Percentiles rank a stretch among this genome's conserved stretches.
Evolutionary conservation across 2,329 filamentous ascomycete genomes (phyloP).

Genomic region (Cadophora sp.): DNA sequence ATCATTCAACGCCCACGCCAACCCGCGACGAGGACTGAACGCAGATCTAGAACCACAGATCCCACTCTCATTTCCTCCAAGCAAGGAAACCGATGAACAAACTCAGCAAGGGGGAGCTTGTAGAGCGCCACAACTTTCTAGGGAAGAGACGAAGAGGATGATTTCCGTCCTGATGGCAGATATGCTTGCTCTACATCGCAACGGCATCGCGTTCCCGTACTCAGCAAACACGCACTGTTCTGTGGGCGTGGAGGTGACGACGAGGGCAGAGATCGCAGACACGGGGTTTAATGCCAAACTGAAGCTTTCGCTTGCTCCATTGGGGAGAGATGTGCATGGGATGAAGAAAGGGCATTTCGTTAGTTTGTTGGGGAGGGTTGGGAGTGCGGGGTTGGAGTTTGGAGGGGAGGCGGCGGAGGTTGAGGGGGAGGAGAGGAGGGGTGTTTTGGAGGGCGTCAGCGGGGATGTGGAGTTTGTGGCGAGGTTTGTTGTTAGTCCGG

Average conservation of each 20-base stretch:
- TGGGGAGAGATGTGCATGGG: background rate
- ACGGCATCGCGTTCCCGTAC: background rate
- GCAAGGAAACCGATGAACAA: background rate
- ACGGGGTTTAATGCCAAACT: slow-evolving; percentile 1
- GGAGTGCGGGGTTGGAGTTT: background rate
- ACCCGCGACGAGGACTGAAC: background rate
- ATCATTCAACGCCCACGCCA: background rate
- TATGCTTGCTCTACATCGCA: background rate
- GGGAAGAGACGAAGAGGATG: background rate
- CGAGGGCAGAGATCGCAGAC: background rate
- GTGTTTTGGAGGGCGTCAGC: background rate
- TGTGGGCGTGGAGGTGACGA: background rate
- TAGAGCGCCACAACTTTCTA: background rate
- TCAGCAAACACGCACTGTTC: background rate
- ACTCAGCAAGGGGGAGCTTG: background rate
- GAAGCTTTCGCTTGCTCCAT: background rate
- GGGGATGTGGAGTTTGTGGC: background rate
- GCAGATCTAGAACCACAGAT: background rate
- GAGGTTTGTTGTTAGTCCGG: background rate
- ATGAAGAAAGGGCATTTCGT: slow-evolving; percentile 7
- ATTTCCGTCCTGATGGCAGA: background rate
- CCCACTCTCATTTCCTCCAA: background rate
- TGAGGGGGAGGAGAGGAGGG: background rate
- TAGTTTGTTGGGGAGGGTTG: background rate
- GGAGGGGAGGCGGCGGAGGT: background rate